These are phyloP conservation scores for Nicotiana sylvestris DNA, from an alignment of 257 asterid genomes.

Conservation along the genomic window DNA sequence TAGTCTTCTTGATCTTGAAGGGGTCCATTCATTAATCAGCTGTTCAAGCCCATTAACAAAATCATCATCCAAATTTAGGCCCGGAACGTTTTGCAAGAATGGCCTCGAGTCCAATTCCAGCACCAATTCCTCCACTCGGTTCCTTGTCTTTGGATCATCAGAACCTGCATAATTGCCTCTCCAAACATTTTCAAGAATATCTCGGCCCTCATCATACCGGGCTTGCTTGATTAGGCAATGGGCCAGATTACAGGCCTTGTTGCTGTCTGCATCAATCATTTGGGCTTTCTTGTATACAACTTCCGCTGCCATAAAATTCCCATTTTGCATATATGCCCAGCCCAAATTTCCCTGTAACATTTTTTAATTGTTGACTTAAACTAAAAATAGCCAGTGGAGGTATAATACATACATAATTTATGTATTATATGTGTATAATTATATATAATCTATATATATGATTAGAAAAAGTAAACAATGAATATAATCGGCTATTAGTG, in stretches of 20 bases:
- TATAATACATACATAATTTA: too few relatives aligned
- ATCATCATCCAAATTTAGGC: slow-evolving; percentile 44
- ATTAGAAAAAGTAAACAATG: too few relatives aligned
- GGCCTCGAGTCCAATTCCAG: slow-evolving; percentile 29
- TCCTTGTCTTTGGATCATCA: slow-evolving; percentile 47
- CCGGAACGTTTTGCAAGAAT: slow-evolving; percentile 15
- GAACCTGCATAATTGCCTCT: slow-evolving; percentile 52
- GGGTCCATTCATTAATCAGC: slow-evolving; percentile 53
- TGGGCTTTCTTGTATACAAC: slow-evolving; percentile 79
- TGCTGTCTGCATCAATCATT: slow-evolving; percentile 75
- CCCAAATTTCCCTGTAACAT: slow-evolving; percentile 67
- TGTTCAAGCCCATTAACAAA: slow-evolving; percentile 53
- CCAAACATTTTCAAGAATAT: slow-evolving; percentile 50
- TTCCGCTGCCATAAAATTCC: slow-evolving; percentile 71
- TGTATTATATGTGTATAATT: too few relatives aligned
- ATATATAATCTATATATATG: too few relatives aligned
- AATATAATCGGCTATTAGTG: background rate
- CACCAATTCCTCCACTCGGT: slow-evolving; percentile 51
- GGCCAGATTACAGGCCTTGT: slow-evolving; percentile 76
- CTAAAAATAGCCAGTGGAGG: too few relatives aligned
- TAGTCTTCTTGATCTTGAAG: slow-evolving; percentile 62
- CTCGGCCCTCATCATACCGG: slow-evolving; percentile 52
- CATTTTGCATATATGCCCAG: slow-evolving; percentile 89
- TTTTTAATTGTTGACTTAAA: too few relatives aligned
- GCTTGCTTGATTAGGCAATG: slow-evolving; percentile 61